Evolutionary conservation across 352 stramenopile species (phyloP).

Genomic region (Globisporangium ultimum): DNA sequence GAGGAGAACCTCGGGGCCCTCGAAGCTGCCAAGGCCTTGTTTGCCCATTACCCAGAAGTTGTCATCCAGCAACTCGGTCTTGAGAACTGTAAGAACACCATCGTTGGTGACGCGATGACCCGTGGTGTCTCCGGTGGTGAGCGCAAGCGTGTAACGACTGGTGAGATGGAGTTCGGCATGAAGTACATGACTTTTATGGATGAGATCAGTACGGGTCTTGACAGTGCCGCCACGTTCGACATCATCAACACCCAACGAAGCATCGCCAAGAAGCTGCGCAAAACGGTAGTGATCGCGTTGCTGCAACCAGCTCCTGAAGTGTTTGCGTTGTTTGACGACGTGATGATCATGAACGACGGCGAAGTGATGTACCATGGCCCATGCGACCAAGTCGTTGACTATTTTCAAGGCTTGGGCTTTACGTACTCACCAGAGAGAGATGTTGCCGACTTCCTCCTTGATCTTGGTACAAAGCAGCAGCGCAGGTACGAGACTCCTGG

Average conservation of each 20-base stretch:
- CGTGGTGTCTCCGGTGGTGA: constrained; percentile 56
- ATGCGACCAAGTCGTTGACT: constrained; percentile 42
- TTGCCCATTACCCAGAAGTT: constrained; percentile 9
- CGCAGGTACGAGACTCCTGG: constrained; percentile 1
- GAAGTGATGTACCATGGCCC: constrained; percentile 38
- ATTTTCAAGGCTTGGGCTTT: constrained; percentile 66
- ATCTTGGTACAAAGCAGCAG: constrained; percentile 10
- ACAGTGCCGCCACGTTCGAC: constrained; percentile 52
- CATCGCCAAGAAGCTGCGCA: constrained; percentile 42
- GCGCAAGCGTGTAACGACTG: constrained; percentile 24
- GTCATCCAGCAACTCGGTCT: constrained; percentile 1
- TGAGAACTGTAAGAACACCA: constrained; percentile 20
- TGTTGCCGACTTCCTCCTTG: constrained; percentile 23
- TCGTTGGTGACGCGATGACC: constrained; percentile 37
- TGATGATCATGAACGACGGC: constrained; percentile 45
- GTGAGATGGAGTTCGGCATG: constrained; percentile 66
- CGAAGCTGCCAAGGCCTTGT: constrained; percentile 7
- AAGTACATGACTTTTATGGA: constrained; percentile 74
- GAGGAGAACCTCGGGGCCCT: constrained; percentile 17
- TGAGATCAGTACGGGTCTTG: constrained; percentile 58
- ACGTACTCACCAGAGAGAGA: constrained; percentile 21
- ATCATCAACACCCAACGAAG: constrained; percentile 49
- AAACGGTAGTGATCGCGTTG: constrained; percentile 67
- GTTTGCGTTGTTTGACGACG: constrained; percentile 36
- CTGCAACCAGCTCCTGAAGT: constrained; percentile 69